Conservation (phyloP, 2,329 filamentous ascomycete genomes). For the Apiospora rasikravindrae region DNA sequence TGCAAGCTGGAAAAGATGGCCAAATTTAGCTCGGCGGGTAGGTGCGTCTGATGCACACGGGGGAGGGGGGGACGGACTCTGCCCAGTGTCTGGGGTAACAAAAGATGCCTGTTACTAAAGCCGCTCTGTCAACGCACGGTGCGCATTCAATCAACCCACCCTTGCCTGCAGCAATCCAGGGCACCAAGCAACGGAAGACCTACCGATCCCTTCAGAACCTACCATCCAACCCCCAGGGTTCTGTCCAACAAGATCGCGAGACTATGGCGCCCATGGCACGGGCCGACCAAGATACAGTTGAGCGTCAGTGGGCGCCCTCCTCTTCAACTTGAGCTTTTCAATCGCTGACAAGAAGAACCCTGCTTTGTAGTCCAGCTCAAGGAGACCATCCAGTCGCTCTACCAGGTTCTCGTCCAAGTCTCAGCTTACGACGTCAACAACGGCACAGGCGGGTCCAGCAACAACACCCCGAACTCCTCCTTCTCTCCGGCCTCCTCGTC, state of each 20-base stretch:
- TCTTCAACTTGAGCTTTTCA: neutral
- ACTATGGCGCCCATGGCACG: constrained; percentile 42
- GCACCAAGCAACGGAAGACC: neutral
- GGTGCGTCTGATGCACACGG: neutral
- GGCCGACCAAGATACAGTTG: constrained; percentile 42
- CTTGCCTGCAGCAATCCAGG: constrained; percentile 6
- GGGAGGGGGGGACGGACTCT: too few relatives aligned
- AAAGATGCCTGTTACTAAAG: neutral
- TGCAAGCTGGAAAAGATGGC: neutral
- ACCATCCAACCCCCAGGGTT: neutral
- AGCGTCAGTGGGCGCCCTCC: constrained; percentile 35
- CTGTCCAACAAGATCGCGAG: neutral
- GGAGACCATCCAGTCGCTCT: constrained; percentile 42
- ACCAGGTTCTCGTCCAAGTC: constrained; percentile 57
- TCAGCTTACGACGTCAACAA: constrained; percentile 61
- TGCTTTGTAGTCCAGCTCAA: constrained; percentile 38
- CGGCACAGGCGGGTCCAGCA: constrained; percentile 22
- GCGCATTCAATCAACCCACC: neutral
- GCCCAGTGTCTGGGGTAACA: constrained; percentile 6
- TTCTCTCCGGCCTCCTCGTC: constrained; percentile 3
- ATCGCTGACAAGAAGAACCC: constrained; percentile 4
- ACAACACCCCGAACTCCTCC: constrained; percentile 19
- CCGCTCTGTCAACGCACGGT: neutral
- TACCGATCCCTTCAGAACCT: neutral
- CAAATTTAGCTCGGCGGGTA: neutral